Base-by-base conservation (phyloP, 352 stramenopile genomes). In the Phytophthora foliorum region DNA sequence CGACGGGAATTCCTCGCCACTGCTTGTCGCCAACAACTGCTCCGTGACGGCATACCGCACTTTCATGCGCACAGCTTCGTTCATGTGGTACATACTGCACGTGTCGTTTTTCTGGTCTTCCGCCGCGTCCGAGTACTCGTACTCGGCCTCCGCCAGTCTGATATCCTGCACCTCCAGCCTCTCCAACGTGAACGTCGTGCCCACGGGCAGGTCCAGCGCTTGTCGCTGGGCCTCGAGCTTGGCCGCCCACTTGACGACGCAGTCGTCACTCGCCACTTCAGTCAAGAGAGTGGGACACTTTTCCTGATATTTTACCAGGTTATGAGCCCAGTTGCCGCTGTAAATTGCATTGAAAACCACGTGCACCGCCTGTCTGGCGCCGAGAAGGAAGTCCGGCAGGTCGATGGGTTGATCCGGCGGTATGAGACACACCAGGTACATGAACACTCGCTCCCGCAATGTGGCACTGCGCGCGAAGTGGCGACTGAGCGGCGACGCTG, bases 401-500 rank as follows among this genome's bases (percentile, higher is more conserved):
- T 86, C 61, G 52, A 86, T 69, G 13, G 78, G 69, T 34, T 78
- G 75, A 17, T 86, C 78, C 1, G 78, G 72, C 9, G 72, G 72
- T 29, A 83, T 61, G 16, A 78, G 75, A 39, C 68, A 75, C n/a
- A 82, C 66, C 31, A 81, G 63, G 41, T 76, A 83, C 78, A 86
- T 86, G 63, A 72, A 81, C 46, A 75, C 71, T 27, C 77, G 74
- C 57, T 86, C 74, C 32, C 77, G 62, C 39, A 75, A 57, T 19
- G 52, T 74, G 16, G 67, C 42, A 29, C 49, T 64, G 25, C 57
- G 62, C 2, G 60, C 52, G 45, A 86, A 83, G 59, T 72, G 61
- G 14, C 52, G 52, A 49, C 55, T 75, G 38, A 81, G 62, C 14
- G 69, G 63, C 4, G 72, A 74, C 14, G 69, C 49, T 9, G 72